Evolutionary conservation across 2,329 filamentous ascomycete genomes (phyloP).

Genomic region (Aspergillus carbonarius): DNA sequence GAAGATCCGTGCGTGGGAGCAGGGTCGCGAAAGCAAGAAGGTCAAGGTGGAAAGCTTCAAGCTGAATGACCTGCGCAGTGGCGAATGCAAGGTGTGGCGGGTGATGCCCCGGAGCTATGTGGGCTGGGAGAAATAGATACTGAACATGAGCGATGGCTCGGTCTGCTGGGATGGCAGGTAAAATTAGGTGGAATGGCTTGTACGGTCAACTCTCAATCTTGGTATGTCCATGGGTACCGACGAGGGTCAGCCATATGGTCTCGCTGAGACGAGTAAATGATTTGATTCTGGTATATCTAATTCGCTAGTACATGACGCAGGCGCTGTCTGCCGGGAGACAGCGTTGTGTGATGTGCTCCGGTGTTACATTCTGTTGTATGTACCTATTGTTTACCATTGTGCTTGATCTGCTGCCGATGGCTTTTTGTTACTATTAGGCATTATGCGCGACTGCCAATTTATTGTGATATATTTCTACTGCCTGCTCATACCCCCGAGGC

Average conservation of each 20-base stretch:
- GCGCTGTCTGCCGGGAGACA: neutral
- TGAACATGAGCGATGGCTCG: neutral
- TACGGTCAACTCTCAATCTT: neutral
- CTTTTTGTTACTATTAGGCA: too few species aligned
- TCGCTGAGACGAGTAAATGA: slow-evolving; percentile 22
- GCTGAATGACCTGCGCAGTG: slow-evolving; percentile 84
- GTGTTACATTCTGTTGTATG: slow-evolving; percentile 19
- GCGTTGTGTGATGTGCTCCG: slow-evolving; percentile 12
- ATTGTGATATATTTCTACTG: neutral
- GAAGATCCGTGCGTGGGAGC: slow-evolving; percentile 94
- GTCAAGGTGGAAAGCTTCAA: slow-evolving; percentile 92
- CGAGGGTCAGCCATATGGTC: neutral
- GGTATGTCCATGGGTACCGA: neutral
- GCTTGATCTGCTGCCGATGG: neutral
- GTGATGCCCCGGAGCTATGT: slow-evolving; percentile 92
- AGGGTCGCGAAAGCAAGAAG: slow-evolving; percentile 90
- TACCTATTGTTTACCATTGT: slow-evolving; percentile 18
- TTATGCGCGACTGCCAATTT: too few species aligned
- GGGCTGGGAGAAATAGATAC: slow-evolving; percentile 65
- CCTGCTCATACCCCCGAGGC: neutral
- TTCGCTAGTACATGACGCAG: slow-evolving; percentile 19
- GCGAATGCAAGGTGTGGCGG: slow-evolving; percentile 96
- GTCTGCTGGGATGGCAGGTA: too few species aligned
- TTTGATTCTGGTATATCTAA: slow-evolving; percentile 24
- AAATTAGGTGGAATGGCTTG: slow-evolving; percentile 2